Evolutionary conservation across 2,329 filamentous ascomycete genomes (phyloP), one percentile per base, ranked within the genome.

Genomic region (Byssoonygena ceratinophila): DNA sequence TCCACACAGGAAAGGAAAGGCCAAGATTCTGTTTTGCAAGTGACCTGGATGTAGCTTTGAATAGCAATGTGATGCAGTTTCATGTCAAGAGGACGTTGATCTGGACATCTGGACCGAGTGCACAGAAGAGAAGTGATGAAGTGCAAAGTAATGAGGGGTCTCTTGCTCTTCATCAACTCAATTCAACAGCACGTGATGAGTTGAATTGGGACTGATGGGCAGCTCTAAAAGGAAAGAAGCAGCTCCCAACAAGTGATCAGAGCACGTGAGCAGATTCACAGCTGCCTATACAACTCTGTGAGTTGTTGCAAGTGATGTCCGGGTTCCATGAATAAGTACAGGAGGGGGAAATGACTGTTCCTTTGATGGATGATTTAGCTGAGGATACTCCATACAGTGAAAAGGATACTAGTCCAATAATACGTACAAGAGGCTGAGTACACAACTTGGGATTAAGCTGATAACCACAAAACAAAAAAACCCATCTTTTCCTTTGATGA

Each of bases 141-240:
- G n/a, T n/a, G n/a, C n/a, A 5, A 40, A 5, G 12, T 31, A 12
- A 12, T 25, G 43, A 32, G 25, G n/a, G 6, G 22, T 22, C 29
- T 22, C 14, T 23, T 34, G 12, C 23, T 32, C 27, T 11, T 23
- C 44, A 37, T 12, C 32, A 6, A n/a, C 12, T n/a, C 7, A 31
- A 7, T 12, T n/a, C 43, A 37, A 25, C 45, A 37, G 32, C 45
- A 47, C 31, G 45, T 47, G 45, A 47, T 47, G 20, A 4, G 20
- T 25, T 27, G 14, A 18, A 47, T 37, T 44, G 43, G 44, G 31
- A 36, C 22, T n/a, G 22, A 8, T 14, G 22, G 12, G 37, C 18
- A 47, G 11, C 31, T 12, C 18, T 16, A 25, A 37, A 36, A 23
- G 31, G 31, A 37, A 47, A 25, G 31, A 37, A 31, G 32, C 31